These are phyloP conservation scores for Mycosphaerella sp. DNA, from an alignment of 2,329 filamentous ascomycete genomes.

Conservation along the genomic window DNA sequence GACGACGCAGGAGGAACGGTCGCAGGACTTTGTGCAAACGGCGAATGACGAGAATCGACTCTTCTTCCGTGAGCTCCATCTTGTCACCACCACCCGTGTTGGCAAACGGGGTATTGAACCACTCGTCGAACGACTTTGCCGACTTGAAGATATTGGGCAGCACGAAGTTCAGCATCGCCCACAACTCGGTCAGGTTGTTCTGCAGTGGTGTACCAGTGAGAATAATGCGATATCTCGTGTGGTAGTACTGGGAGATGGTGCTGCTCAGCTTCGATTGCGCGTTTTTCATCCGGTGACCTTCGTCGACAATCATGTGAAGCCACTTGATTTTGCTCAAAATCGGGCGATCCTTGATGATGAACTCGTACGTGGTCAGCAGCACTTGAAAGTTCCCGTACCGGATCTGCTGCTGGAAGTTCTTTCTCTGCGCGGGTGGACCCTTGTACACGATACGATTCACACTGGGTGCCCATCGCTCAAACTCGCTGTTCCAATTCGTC, in stretches of 20 bases:
- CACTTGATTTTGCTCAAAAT: conserved; percentile 97
- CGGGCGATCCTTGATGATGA: conserved; percentile 97
- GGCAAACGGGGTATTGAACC: conserved; percentile 99
- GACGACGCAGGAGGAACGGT: conserved; percentile 92
- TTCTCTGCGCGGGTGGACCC: conserved; percentile 80
- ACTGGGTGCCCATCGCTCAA: conserved; percentile 96
- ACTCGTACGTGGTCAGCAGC: conserved; percentile 94
- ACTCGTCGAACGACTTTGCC: conserved; percentile 96
- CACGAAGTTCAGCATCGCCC: conserved; percentile 98
- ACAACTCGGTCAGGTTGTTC: conserved; percentile 93
- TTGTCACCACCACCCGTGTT: conserved; percentile 97
- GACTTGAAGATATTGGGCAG: conserved; percentile 99
- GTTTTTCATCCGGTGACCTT: conserved; percentile 99
- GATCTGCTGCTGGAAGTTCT: conserved; percentile 87
- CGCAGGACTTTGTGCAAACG: conserved; percentile 96
- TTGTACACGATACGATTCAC: conserved; percentile 91
- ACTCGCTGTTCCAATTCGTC: conserved; percentile 98
- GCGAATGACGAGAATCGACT: conserved; percentile 94
- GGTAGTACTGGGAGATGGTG: conserved; percentile 92
- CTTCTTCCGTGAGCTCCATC: conserved; percentile 99
- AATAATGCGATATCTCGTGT: conserved; percentile 89
- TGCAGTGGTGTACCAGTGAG: conserved; percentile 94
- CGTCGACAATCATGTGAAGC: conserved; percentile 99
- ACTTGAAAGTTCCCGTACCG: conserved; percentile 95
- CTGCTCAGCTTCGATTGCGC: conserved; percentile 90